phyloP scores from a whole-genome alignment of 1,284 basidiomycete genomes.

The Apiotrichum gamsii region DNA sequence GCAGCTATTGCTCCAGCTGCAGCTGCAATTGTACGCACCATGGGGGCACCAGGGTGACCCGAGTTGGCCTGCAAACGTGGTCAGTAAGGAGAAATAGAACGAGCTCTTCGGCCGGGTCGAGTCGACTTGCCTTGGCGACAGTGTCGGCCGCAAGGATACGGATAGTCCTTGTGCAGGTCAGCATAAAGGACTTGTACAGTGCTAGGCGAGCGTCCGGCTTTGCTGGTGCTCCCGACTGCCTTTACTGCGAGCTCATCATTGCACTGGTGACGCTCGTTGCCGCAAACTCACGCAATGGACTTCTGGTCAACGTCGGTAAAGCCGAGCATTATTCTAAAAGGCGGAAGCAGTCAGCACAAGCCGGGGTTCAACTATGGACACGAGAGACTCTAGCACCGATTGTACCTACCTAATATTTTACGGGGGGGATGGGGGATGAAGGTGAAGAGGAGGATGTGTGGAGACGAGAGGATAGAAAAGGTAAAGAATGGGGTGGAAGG shows the following conservation, averaged over 20 bases:
- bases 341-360: no score
- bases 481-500: no score
- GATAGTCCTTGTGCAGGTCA: conserved; percentile 40
- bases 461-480: no score
- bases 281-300: conserved; percentile 4
- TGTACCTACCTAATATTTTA: no score
- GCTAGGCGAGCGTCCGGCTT: no score
- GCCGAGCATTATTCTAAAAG: conserved; percentile 2
- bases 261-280: no score
- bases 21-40: conserved; percentile 50
- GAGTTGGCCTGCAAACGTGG: conserved; percentile 67
- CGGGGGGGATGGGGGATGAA: no score
- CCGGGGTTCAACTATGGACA: no score
- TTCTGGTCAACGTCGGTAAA: conserved; percentile 1
- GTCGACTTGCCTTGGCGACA: conserved; percentile 50
- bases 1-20: neutral
- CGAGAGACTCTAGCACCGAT: no score
- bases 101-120: neutral
- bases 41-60: conserved; percentile 85
- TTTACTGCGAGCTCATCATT: neutral
- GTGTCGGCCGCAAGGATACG: conserved; percentile 50
- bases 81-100: neutral
- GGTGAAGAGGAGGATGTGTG: no score
- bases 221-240: no score
- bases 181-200: neutral